phyloP scores from a whole-genome alignment of 306 rosid species.

The Aeschynomene evenia region DNA sequence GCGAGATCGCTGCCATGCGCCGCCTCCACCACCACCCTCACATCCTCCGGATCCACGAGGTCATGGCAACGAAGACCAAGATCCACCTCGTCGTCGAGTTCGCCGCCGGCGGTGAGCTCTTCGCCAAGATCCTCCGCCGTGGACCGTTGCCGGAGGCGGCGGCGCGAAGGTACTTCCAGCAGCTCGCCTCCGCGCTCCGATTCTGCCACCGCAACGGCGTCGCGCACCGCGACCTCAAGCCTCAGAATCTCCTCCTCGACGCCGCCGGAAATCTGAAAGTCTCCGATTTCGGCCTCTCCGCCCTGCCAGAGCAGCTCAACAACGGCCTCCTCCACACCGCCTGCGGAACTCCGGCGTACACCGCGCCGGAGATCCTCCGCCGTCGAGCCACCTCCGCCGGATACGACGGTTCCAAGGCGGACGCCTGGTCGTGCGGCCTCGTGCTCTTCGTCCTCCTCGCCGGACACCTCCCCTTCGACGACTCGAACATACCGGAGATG shows the following conservation, averaged over 20 bases:
- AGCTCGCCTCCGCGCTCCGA: constrained; percentile 59
- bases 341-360: constrained; percentile 85
- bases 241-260: constrained; percentile 79
- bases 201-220: constrained; percentile 82
- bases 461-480: constrained; percentile 66
- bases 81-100: constrained; percentile 78
- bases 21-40: constrained; percentile 78
- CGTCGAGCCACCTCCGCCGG: constrained; percentile 37
- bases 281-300: constrained; percentile 87
- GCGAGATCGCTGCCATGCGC: constrained; percentile 78
- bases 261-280: constrained; percentile 58
- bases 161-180: constrained; percentile 71
- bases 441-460: constrained; percentile 63
- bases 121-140: constrained; percentile 40
- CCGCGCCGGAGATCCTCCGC: constrained; percentile 72
- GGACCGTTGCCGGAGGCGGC: constrained; percentile 43
- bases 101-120: constrained; percentile 78
- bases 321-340: constrained; percentile 81
- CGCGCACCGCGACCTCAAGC: constrained; percentile 87
- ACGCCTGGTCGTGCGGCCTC: constrained; percentile 89
- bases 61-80: constrained; percentile 79
- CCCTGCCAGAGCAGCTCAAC: constrained; percentile 64
- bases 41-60: constrained; percentile 71
- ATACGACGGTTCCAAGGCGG: constrained; percentile 79
- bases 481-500: constrained; percentile 58